phyloP scores from a whole-genome alignment of 176 grass and related monocot species.

The Oryza glaberrima region DNA sequence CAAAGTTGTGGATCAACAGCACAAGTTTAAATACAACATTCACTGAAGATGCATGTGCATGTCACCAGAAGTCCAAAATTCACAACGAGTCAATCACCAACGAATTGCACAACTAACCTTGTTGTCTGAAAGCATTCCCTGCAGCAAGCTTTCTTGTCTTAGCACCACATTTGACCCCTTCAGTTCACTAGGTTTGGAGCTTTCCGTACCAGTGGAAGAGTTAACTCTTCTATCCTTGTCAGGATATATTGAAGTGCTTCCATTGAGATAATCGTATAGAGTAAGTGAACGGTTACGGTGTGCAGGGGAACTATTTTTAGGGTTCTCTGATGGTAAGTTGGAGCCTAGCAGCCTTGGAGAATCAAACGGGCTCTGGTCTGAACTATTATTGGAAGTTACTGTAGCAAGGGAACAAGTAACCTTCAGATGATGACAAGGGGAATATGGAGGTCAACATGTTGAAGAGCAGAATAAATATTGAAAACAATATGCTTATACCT shows the following conservation, averaged over 20 bases:
- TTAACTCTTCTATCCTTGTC: constrained; percentile 14
- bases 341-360: neutral
- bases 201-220: neutral
- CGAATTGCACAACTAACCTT: constrained; percentile 18
- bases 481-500: neutral
- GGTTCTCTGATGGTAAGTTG: constrained; percentile 22
- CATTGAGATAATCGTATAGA: constrained; percentile 18
- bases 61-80: neutral
- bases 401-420: constrained; percentile 18
- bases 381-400: constrained; percentile 17
- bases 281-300: neutral
- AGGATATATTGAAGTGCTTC: constrained; percentile 1
- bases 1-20: neutral
- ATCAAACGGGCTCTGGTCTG: constrained; percentile 15
- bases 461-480: neutral
- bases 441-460: constrained; percentile 7
- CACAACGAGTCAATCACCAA: neutral
- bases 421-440: constrained; percentile 21
- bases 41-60: neutral
- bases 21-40: neutral
- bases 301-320: neutral
- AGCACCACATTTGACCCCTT: neutral
- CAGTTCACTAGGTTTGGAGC: constrained; percentile 6
- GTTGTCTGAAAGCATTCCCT: constrained; percentile 20
- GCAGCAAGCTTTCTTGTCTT: constrained; percentile 18